Conservation (phyloP, 768 basidiomycete species). For the Boletus eberwhitei region DNA sequence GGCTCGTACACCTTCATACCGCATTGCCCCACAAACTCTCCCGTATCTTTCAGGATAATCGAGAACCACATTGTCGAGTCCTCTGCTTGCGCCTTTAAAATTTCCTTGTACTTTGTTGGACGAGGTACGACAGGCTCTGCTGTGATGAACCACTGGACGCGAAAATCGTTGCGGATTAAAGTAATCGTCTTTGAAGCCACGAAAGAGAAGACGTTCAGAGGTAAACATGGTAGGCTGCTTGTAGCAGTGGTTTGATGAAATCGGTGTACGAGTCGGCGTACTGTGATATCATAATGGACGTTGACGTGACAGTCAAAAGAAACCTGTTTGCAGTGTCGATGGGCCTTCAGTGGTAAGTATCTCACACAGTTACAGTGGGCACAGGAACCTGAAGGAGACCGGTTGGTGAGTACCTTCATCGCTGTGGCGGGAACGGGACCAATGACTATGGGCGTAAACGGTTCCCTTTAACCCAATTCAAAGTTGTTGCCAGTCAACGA, state of each 20-base stretch:
- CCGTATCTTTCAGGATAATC: conserved; percentile 2
- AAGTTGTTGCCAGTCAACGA: too few species aligned
- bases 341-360: too few species aligned
- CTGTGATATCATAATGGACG: too few species aligned
- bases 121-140: neutral
- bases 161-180: conserved; percentile 3
- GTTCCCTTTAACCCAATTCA: too few species aligned
- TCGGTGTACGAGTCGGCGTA: neutral
- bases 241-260: neutral
- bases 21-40: conserved; percentile 10
- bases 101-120: conserved; percentile 4
- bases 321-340: too few species aligned
- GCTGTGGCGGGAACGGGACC: too few species aligned
- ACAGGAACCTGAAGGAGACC: too few species aligned
- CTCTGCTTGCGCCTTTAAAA: conserved; percentile 7
- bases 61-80: conserved; percentile 8
- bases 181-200: conserved; percentile 7
- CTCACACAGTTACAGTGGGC: too few species aligned
- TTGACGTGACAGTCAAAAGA: too few species aligned
- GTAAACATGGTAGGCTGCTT: conserved; percentile 1
- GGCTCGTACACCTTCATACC: conserved; percentile 13
- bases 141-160: conserved; percentile 9
- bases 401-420: too few species aligned
- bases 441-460: too few species aligned
- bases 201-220: conserved; percentile 8